Base-by-base conservation (phyloP, 768 basidiomycete genomes). In the Daedaleopsis sinensis region DNA sequence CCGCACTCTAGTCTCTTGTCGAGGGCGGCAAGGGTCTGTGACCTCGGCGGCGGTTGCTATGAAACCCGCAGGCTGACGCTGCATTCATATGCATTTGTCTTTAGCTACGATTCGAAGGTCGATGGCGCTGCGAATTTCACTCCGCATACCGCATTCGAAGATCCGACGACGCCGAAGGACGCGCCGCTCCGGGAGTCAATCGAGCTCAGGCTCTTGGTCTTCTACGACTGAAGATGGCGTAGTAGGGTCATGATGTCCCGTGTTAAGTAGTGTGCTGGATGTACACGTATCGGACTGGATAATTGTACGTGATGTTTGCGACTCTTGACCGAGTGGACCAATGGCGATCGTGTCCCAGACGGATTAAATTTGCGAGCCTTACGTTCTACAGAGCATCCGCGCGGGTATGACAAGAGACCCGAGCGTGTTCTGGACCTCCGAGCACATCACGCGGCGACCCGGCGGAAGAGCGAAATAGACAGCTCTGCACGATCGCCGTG, bases 101-200 rank as follows among this genome's bases (percentile, higher is more conserved):
- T 23, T 52, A 77, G 76, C 66, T 76, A 68, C 57, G 76, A 77
- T 52, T 76, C 74, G 19, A 59, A 59, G 52, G 59, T 73, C 16
- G 75, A 76, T 59, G 80, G 78, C 1, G 78, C 84, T 16, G 83
- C 86, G 0, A 66, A 76, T 15, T 79, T 87, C 55, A 84, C 86
- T 0, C 85, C 87, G 5, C 88, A 89, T 66, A 84, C 83, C n/a
- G 85, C 78, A 3, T 89, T 88, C 70, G 60, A 75, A 35, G 86
- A 88, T 60, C 80, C 82, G 1, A 73, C 74, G 1, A 85, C 83
- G 4, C 85, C 84, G 1, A 68, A 74, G 39, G 82, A 75, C 48
- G 75, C 82, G 0, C 82, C 80, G 6, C 69, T 74, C 5, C 73
- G 86, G 49, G 80, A 87, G 69, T 87, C 85, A 0, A 87, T 88